phyloP scores from a whole-genome alignment of 176 grass and related monocot species.

The Sorghum bicolor region Sorghum_bicolor_NCBIv3 NC_012871.2:57964501-57965000 shows the following conservation, averaged over 20 bases:
- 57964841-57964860: neutral
- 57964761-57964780: conserved; percentile 76
- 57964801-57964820: conserved; percentile 41
- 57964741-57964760: conserved; percentile 87
- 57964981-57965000: neutral
- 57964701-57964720: conserved; percentile 94
- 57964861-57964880: neutral
- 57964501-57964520: conserved; percentile 80
- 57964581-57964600: conserved; percentile 65
- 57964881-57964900: conserved; percentile 14
- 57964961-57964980: neutral
- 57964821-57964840: neutral
- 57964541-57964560: conserved; percentile 73
- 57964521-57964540: conserved; percentile 86
- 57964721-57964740: conserved; percentile 82
- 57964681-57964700: conserved; percentile 89
- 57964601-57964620: conserved; percentile 51
- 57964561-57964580: conserved; percentile 88
- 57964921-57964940: neutral
- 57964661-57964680: conserved; percentile 77
- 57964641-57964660: conserved; percentile 76
- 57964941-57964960: neutral
- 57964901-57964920: neutral
- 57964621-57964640: conserved; percentile 66
- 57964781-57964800: conserved; percentile 89